Evolutionary conservation across 257 asterid genomes (phyloP).

Genomic region (Mitragyna speciosa): DNA sequence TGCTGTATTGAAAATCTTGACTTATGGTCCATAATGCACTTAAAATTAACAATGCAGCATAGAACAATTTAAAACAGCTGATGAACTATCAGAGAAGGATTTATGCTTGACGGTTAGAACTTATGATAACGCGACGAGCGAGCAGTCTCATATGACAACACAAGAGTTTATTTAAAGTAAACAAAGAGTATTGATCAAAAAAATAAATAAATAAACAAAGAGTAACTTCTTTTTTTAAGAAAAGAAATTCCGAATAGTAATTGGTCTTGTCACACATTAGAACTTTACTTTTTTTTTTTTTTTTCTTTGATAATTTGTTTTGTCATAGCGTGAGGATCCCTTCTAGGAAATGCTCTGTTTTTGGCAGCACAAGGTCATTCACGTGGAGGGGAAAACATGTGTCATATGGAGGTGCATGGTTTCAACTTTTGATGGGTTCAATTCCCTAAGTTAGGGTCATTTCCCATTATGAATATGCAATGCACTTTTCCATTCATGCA

Average conservation of each 20-base stretch:
- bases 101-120: neutral
- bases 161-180: neutral
- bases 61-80: neutral
- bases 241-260: neutral
- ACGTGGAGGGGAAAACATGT: neutral
- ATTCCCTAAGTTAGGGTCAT: neutral
- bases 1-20: neutral
- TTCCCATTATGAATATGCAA: slow-evolving; percentile 8
- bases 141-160: neutral
- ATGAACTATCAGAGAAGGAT: neutral
- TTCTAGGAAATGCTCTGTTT: neutral
- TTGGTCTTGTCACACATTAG: too few species aligned
- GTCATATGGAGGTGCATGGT: neutral
- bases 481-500: neutral
- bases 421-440: neutral
- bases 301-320: neutral
- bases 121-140: neutral
- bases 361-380: neutral
- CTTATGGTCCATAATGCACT: neutral
- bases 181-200: neutral
- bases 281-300: neutral
- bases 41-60: neutral
- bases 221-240: neutral
- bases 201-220: neutral
- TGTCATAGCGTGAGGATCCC: neutral